A percentile compares a stretch with the other conserved stretches of the same genome.
These are phyloP conservation scores for Phlebiopsis gigantea DNA, from an alignment of 768 basidiomycete species.

Conservation along the genomic window DNA sequence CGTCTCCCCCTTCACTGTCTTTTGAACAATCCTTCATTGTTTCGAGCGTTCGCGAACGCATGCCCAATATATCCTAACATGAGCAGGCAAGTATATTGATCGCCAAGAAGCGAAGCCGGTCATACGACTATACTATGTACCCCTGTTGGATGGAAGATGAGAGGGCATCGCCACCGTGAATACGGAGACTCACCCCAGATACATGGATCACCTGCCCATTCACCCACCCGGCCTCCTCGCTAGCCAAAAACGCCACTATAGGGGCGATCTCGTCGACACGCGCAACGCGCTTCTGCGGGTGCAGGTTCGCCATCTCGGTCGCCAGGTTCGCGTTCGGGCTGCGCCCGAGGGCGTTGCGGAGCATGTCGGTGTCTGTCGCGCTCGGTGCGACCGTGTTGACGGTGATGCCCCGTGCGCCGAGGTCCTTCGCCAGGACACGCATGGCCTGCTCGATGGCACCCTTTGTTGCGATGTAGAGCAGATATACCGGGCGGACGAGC, in stretches of 20 bases:
- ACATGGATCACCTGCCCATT: slow-evolving; percentile 33
- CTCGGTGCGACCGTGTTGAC: slow-evolving; percentile 51
- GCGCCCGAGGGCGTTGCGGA: slow-evolving; percentile 32
- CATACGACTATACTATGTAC: too few relatives aligned
- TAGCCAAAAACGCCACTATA: slow-evolving; percentile 44
- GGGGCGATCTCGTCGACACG: slow-evolving; percentile 44
- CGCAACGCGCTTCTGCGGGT: slow-evolving; percentile 39
- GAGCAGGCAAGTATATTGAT: too few relatives aligned
- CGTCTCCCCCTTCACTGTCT: too few relatives aligned
- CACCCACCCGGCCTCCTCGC: slow-evolving; percentile 47
- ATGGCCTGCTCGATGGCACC: slow-evolving; percentile 51
- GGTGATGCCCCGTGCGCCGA: slow-evolving; percentile 41
- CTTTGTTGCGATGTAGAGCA: slow-evolving; percentile 47
- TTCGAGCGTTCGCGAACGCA: too few relatives aligned
- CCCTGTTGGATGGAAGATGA: too few relatives aligned
- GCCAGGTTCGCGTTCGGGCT: slow-evolving; percentile 21
- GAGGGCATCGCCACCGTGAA: too few relatives aligned
- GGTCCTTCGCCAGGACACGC: slow-evolving; percentile 49
- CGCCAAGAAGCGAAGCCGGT: too few relatives aligned
- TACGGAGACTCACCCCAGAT: neutral
- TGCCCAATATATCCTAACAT: too few relatives aligned
- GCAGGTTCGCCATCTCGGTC: slow-evolving; percentile 33
- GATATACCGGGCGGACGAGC: slow-evolving; percentile 36
- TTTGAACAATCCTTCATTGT: too few relatives aligned
- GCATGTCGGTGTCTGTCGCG: slow-evolving; percentile 43